These are phyloP conservation scores for Hypoxylon sp. DNA, from an alignment of 2,329 filamentous ascomycete genomes.

Conservation along the genomic window DNA sequence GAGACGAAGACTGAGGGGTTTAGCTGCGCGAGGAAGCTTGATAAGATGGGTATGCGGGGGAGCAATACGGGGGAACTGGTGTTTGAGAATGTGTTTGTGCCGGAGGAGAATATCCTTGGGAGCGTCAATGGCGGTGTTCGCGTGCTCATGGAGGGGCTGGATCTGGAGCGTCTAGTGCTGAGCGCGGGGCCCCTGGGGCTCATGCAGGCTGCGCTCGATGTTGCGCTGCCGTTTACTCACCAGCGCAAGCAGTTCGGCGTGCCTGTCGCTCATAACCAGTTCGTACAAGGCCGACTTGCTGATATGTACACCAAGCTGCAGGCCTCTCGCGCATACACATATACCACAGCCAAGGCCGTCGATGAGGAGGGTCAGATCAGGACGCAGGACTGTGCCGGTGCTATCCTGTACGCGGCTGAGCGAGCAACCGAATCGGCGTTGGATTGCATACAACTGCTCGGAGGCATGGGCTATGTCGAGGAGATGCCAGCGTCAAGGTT, in stretches of 20 bases:
- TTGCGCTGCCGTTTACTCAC: slow-evolving; percentile 88
- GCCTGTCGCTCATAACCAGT: slow-evolving; percentile 90
- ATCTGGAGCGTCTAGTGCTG: slow-evolving; percentile 91
- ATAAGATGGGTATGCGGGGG: slow-evolving; percentile 98
- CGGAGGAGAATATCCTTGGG: slow-evolving; percentile 81
- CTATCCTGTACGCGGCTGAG: slow-evolving; percentile 93
- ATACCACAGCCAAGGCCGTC: slow-evolving; percentile 78
- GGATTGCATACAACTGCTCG: slow-evolving; percentile 90
- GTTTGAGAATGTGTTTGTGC: slow-evolving; percentile 91
- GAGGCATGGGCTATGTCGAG: slow-evolving; percentile 95
- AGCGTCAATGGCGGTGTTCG: slow-evolving; percentile 81
- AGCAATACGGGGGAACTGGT: slow-evolving; percentile 95
- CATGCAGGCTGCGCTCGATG: slow-evolving; percentile 91
- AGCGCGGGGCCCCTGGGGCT: slow-evolving; percentile 90
- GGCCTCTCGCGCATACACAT: slow-evolving; percentile 86
- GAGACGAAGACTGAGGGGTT: slow-evolving; percentile 78
- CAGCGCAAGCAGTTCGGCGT: slow-evolving; percentile 85
- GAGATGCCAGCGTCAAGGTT: slow-evolving; percentile 91
- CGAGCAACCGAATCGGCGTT: slow-evolving; percentile 85
- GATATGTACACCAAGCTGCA: slow-evolving; percentile 98
- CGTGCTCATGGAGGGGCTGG: slow-evolving; percentile 95
- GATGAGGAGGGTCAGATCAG: slow-evolving; percentile 78
- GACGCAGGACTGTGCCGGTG: slow-evolving; percentile 93
- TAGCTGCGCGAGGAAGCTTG: slow-evolving; percentile 86
- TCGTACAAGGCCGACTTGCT: slow-evolving; percentile 90